Evolutionary conservation across 768 basidiomycete genomes (phyloP).

Genomic region (Candolleomyces aberdarensis): DNA sequence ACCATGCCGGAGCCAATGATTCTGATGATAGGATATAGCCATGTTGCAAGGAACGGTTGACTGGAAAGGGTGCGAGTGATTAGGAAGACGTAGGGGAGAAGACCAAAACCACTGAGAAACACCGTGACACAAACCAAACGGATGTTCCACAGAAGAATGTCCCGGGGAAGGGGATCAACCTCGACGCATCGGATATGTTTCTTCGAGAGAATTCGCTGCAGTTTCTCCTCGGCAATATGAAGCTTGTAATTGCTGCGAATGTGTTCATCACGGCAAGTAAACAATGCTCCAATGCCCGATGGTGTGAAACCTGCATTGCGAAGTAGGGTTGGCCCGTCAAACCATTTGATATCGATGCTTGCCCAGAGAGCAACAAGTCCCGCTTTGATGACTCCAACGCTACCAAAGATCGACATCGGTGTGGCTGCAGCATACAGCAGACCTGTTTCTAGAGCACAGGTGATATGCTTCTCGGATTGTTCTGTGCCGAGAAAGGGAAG

Average conservation of each 20-base stretch:
- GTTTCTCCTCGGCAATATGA: neutral
- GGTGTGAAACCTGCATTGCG: slow-evolving; percentile 3
- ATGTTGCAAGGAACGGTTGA: neutral
- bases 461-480: slow-evolving; percentile 19
- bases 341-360: slow-evolving; percentile 7
- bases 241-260: too few species aligned
- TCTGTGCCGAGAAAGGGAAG: slow-evolving; percentile 22
- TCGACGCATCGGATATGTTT: neutral
- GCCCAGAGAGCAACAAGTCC: slow-evolving; percentile 13
- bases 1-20: neutral
- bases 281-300: neutral
- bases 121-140: neutral
- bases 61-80: neutral
- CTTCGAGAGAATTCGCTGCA: neutral
- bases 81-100: neutral
- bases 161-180: neutral
- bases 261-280: neutral
- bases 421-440: slow-evolving; percentile 21
- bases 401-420: neutral
- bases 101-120: neutral
- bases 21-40: neutral
- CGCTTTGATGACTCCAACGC: slow-evolving; percentile 17
- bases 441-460: slow-evolving; percentile 14
- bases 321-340: neutral
- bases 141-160: neutral